Evolutionary conservation across 345 rosid genomes (phyloP), one percentile per base, ranked within the genome.

Genomic region (Sisymbrium irio): DNA sequence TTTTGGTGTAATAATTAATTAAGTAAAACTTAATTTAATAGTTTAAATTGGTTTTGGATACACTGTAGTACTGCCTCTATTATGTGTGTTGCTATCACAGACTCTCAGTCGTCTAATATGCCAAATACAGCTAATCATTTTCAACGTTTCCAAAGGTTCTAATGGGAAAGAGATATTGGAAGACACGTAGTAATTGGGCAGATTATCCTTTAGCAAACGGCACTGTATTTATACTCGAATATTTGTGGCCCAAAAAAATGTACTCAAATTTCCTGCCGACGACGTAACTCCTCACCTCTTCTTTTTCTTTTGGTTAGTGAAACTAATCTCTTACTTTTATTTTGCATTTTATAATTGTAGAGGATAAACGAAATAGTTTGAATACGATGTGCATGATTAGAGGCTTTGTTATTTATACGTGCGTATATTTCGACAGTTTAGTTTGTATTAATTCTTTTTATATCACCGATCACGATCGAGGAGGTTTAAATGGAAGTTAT

Each of bases 91-190:
- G 9, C 20, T 13, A 7, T 57, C 60, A 66, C 12, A 22, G 66
- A 46, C 28, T 30, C 56, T 7, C 9, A 60, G 73, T 75, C 74
- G 74, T 75, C 73, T 75, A 75, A 75, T 75, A 75, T 40, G 74
- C 62, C 55, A 67, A 74, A 49, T 59, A 67, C 67, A 58, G 15
- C 44, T 25, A 74, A 2, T 65, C 28, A 3, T 6, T 45, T 58
- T 39, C 67, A 66, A 58, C 58, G 7, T 17, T 50, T 50, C 3
- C 8, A 4, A 9, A 71, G 50, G 11, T 46, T 56, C 0, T 37
- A 14, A 14, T 58, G 78, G 28, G 73, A 58, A 65, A 28, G 15
- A 13, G 60, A 74, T 57, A 74, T 36, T 36, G 59, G 65, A 54
- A 62, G 10, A 44, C 39, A 72, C 76, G 62, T 53, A 32, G 45